phyloP scores from a whole-genome alignment of 805 yeast species.

The Saccharomycopsis sp. region DNA sequence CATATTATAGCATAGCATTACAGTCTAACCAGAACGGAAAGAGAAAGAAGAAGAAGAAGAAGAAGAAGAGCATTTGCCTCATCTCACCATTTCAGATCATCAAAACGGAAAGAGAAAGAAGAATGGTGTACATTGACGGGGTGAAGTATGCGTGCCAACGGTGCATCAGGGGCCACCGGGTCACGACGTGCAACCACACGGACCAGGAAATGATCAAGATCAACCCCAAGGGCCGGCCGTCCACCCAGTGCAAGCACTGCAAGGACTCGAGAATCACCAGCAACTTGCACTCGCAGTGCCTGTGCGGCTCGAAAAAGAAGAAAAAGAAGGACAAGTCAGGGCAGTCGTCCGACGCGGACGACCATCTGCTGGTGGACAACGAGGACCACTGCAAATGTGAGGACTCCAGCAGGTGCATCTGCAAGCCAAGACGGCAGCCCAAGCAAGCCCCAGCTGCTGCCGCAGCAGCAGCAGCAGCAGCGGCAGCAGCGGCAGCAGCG shows the following conservation, averaged over 20 bases:
- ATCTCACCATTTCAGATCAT: too few species aligned
- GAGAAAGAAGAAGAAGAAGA: too few species aligned
- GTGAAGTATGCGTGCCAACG: conserved; percentile 93
- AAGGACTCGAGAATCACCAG: conserved; percentile 62
- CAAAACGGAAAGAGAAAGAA: too few species aligned
- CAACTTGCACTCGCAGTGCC: conserved; percentile 58
- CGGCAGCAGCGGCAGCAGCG: neutral
- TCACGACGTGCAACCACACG: conserved; percentile 85
- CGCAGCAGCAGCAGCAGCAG: neutral
- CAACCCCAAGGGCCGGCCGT: conserved; percentile 94
- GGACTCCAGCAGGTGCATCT: conserved; percentile 20
- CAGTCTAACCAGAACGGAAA: too few species aligned
- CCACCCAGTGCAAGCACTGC: conserved; percentile 85
- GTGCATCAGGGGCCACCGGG: conserved; percentile 94
- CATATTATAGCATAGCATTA: too few species aligned
- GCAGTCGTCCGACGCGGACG: conserved; percentile 27
- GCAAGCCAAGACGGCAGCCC: conserved; percentile 13
- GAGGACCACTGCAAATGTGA: conserved; percentile 29
- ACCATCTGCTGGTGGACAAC: conserved; percentile 22
- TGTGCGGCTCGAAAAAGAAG: conserved; percentile 52
- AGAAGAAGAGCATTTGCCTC: too few species aligned
- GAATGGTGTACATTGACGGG: conserved; percentile 91
- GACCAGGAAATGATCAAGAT: conserved; percentile 88
- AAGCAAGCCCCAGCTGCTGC: neutral
- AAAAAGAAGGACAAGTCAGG: conserved; percentile 19